Conservation (phyloP, 768 basidiomycete genomes). For the Lactarius sp. region DNA sequence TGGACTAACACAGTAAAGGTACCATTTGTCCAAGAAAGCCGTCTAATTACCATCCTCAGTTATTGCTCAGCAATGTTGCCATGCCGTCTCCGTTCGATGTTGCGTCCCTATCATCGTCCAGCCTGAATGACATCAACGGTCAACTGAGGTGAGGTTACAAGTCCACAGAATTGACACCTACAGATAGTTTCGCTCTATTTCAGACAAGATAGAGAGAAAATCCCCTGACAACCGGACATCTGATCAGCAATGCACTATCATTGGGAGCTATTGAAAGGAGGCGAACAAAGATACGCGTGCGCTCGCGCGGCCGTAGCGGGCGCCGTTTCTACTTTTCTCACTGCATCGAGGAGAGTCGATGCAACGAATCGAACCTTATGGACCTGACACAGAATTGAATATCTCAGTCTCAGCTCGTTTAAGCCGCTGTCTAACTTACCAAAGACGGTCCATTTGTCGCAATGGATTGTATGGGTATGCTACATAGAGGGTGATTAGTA, state of each 20-base stretch:
- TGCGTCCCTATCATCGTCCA: conserved; percentile 68
- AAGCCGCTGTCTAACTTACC: conserved; percentile 36
- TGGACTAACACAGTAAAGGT: conserved; percentile 7
- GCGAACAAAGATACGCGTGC: conserved; percentile 79
- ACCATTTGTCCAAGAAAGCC: conserved; percentile 10
- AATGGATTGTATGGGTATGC: conserved; percentile 90
- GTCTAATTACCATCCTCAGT: conserved; percentile 8
- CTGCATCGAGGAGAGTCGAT: conserved; percentile 80
- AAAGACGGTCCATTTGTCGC: conserved; percentile 83
- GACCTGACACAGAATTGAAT: conserved; percentile 43
- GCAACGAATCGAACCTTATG: conserved; percentile 93
- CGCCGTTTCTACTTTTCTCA: conserved; percentile 74
- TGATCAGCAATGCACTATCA: conserved; percentile 5
- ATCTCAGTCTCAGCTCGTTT: neutral
- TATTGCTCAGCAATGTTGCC: conserved; percentile 31
- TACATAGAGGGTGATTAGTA: conserved; percentile 30
- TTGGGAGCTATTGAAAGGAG: conserved; percentile 5
- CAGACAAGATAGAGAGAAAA: conserved; percentile 84
- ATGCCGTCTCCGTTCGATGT: conserved; percentile 56
- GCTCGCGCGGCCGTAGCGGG: conserved; percentile 79
- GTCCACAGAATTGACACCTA: conserved; percentile 34
- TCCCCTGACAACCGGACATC: conserved; percentile 53
- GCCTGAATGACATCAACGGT: conserved; percentile 33
- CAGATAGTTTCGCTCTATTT: conserved; percentile 90
- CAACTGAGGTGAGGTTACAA: conserved; percentile 4